These are phyloP conservation scores for Blastocystis sp. DNA, from an alignment of 352 stramenopile genomes.

Conservation along the genomic window DNA sequence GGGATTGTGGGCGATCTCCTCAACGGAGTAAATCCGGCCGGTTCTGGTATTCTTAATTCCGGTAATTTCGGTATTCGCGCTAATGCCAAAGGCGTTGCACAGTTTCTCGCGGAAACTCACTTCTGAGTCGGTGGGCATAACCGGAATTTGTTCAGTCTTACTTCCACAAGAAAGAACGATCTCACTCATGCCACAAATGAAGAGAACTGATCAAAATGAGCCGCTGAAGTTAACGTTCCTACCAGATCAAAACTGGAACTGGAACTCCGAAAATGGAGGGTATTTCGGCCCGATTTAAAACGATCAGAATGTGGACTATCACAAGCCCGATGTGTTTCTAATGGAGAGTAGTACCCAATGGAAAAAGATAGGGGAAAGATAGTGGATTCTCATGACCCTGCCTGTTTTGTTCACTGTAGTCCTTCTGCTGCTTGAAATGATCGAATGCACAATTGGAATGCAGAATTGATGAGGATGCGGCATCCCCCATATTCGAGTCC, in stretches of 20 bases:
- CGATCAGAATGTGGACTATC: no score
- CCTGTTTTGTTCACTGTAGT: neutral
- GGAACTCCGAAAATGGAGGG: slow-evolving; percentile 23
- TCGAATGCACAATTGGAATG: neutral
- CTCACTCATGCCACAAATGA: slow-evolving; percentile 2
- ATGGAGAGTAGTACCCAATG: neutral
- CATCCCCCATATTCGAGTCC: slow-evolving; percentile 9
- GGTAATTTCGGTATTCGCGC: neutral
- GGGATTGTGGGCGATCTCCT: neutral
- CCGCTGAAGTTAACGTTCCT: slow-evolving; percentile 52
- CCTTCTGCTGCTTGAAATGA: neutral
- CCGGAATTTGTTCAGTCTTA: neutral
- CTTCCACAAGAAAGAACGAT: slow-evolving; percentile 19
- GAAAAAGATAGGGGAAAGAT: neutral
- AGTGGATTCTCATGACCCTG: neutral
- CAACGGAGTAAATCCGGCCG: slow-evolving; percentile 22
- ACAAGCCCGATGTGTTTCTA: no score
- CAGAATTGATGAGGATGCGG: neutral
- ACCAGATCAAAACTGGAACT: slow-evolving; percentile 2
- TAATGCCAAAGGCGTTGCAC: neutral
- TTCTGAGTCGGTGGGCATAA: slow-evolving; percentile 15
- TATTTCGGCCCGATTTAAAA: neutral
- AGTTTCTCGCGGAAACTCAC: slow-evolving; percentile 12
- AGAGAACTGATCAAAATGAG: neutral
- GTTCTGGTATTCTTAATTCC: slow-evolving; percentile 10